Evolutionary conservation across 768 basidiomycete genomes (phyloP).

Genomic region (Suillus fuscotomentosus): DNA sequence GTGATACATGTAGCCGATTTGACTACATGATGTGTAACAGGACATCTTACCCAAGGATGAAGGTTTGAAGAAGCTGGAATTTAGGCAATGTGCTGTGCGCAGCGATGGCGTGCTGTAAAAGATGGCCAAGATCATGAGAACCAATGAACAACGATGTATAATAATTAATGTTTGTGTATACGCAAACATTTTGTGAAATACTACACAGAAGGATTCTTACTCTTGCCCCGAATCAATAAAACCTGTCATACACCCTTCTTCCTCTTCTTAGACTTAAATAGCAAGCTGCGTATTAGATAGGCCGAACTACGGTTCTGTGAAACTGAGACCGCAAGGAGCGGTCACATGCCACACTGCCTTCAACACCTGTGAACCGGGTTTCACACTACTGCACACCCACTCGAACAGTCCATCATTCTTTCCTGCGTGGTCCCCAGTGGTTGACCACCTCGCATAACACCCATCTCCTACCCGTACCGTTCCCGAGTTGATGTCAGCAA

Average conservation of each 20-base stretch:
- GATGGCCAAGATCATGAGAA: neutral
- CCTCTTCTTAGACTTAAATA: neutral
- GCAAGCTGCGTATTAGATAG: neutral
- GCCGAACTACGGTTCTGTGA: slow-evolving; percentile 11
- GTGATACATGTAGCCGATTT: neutral
- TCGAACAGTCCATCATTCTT: slow-evolving; percentile 25
- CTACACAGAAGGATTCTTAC: neutral
- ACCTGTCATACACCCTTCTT: neutral
- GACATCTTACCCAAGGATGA: slow-evolving; percentile 67
- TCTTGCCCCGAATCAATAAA: neutral
- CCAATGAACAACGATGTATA: neutral
- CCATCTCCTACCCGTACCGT: slow-evolving; percentile 9
- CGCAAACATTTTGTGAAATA: neutral
- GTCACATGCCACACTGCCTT: slow-evolving; percentile 29
- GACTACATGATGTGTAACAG: slow-evolving; percentile 30
- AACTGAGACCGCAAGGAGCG: slow-evolving; percentile 19
- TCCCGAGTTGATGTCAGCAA: slow-evolving; percentile 21
- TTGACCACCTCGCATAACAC: slow-evolving; percentile 20
- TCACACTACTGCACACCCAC: slow-evolving; percentile 26
- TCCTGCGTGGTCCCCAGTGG: slow-evolving; percentile 16
- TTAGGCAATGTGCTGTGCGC: slow-evolving; percentile 48
- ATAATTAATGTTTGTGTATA: neutral
- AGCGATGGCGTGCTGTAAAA: slow-evolving; percentile 52
- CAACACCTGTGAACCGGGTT: slow-evolving; percentile 23
- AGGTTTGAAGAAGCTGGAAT: slow-evolving; percentile 56